A percentile compares a stretch with the other conserved stretches of the same genome.
Conservation (phyloP, 495 filamentous ascomycete species). For the Aspergillus wentii region DNA sequence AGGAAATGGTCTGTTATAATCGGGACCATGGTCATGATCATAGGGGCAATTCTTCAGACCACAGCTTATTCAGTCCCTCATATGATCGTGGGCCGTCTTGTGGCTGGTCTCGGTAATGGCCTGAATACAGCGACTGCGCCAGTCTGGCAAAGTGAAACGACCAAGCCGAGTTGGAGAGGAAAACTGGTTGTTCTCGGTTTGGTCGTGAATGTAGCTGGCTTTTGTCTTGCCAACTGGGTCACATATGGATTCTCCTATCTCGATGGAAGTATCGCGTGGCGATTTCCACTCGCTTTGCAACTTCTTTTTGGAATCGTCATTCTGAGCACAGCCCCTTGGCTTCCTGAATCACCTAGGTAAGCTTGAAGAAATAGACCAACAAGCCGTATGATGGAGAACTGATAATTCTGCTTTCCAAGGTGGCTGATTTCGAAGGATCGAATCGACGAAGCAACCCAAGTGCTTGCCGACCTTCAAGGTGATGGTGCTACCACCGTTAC, state of each 20-base stretch:
- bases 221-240: slow-evolving; percentile 45
- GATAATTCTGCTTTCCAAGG: too few species aligned
- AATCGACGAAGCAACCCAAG: slow-evolving; percentile 34
- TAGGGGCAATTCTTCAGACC: slow-evolving; percentile 57
- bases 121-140: slow-evolving; percentile 61
- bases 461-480: slow-evolving; percentile 41
- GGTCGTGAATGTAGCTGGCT: slow-evolving; percentile 57
- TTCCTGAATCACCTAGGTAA: slow-evolving; percentile 39
- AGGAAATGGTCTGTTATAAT: slow-evolving; percentile 52
- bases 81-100: slow-evolving; percentile 59
- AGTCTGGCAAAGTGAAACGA: slow-evolving; percentile 62
- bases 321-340: slow-evolving; percentile 37
- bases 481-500: slow-evolving; percentile 36
- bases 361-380: too few species aligned
- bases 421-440: slow-evolving; percentile 17
- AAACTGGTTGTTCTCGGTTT: slow-evolving; percentile 57
- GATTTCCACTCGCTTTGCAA: slow-evolving; percentile 43
- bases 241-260: slow-evolving; percentile 45
- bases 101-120: slow-evolving; percentile 52
- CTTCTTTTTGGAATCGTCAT: slow-evolving; percentile 44
- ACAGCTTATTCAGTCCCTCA: slow-evolving; percentile 50
- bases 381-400: too few species aligned
- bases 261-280: slow-evolving; percentile 33
- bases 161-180: slow-evolving; percentile 53
- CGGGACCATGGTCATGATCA: slow-evolving; percentile 53